Evolutionary conservation across 495 filamentous ascomycete genomes (phyloP), one percentile per base, ranked within the genome.

Genomic region (Amphirosellinia nigrospora): DNA sequence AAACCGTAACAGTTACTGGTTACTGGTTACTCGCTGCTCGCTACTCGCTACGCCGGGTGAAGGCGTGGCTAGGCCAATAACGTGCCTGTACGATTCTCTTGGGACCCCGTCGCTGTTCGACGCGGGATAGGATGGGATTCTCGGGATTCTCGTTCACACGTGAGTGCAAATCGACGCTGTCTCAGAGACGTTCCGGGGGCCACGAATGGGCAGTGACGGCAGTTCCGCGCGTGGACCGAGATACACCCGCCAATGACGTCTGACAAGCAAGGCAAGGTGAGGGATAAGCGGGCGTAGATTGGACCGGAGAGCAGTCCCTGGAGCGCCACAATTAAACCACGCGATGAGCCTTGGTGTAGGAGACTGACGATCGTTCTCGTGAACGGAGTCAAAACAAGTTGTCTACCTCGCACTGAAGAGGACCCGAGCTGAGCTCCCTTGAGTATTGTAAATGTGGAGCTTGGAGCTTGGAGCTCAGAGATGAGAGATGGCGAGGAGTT

Each of bases 1-100:
- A 71, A 69, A 69, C 73, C 70, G 60, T 65, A 59, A 62, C 38
- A 26, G 21, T 23, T 32, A 71, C 69, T 71, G 66, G 65, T 34
- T 66, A 61, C 11, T 36, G 15, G 50, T n/a, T n/a, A n/a, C n/a
- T n/a, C n/a, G n/a, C n/a, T n/a, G n/a, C n/a, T n/a, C n/a, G n/a
- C n/a, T n/a, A n/a, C n/a, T n/a, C n/a, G n/a, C n/a, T n/a, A n/a
- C n/a, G n/a, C n/a, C n/a, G n/a, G 2, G 32, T 8, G 41, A 52
- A 61, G 23, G 59, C 21, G 67, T 21, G 38, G 32, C 38, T 41
- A 59, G 34, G 45, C 65, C 53, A 60, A 45, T 43, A 48, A 68
- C 41, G 53, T 21, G 65, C 19, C 39, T 46, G 34, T 60, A 8
- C 41, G 39, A 36, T 50, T 5, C 28, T 36, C 41, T 28, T 0